These are phyloP conservation scores for Scedosporium minutisporum DNA, from an alignment of 2,329 filamentous ascomycete species.

Conservation along the genomic window DNA sequence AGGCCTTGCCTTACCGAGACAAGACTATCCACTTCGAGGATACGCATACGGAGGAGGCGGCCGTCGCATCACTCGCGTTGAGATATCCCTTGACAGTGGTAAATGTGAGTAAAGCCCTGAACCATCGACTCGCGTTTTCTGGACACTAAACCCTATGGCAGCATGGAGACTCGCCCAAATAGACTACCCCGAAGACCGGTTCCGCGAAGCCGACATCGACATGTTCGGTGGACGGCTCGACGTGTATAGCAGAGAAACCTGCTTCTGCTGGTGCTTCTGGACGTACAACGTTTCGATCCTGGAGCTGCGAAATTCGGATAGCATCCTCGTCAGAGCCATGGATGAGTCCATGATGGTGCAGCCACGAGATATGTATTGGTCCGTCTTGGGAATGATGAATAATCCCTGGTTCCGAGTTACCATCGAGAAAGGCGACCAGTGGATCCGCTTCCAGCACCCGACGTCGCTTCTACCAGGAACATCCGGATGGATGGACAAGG, in stretches of 20 bases:
- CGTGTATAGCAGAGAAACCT: constrained; percentile 70
- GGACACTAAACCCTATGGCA: neutral
- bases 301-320: constrained; percentile 54
- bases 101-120: constrained; percentile 1
- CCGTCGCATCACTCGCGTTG: constrained; percentile 62
- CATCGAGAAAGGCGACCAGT: constrained; percentile 56
- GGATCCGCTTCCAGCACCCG: constrained; percentile 75
- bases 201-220: constrained; percentile 51
- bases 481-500: constrained; percentile 80
- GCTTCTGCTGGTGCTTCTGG: constrained; percentile 94
- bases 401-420: constrained; percentile 85
- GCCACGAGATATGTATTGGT: constrained; percentile 94
- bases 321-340: constrained; percentile 78
- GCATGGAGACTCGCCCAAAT: constrained; percentile 67
- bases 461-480: constrained; percentile 61
- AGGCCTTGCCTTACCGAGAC: neutral
- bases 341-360: constrained; percentile 82
- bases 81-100: constrained; percentile 7
- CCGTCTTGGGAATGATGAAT: constrained; percentile 94
- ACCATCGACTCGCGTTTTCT: neutral
- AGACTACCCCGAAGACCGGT: constrained; percentile 76
- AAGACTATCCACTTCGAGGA: constrained; percentile 46
- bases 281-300: constrained; percentile 55
- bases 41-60: constrained; percentile 88
- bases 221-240: constrained; percentile 70